Conservation (phyloP, 208 protist genomes). For the Trypanosoma avium region DNA sequence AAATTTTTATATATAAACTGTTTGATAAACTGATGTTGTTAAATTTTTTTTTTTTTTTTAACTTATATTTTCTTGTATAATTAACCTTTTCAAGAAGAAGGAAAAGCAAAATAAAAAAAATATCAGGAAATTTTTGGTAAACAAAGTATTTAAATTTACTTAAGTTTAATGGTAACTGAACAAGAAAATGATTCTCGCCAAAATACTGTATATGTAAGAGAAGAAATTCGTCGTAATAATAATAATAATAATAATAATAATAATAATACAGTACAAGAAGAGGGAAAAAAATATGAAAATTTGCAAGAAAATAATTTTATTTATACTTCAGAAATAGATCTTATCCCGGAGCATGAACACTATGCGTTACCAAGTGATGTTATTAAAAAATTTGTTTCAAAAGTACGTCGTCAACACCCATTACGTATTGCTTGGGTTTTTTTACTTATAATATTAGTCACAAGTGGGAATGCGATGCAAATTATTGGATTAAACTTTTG, state of each 20-base stretch:
- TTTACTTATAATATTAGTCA: constrained; percentile 58
- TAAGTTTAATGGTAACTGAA: not conserved
- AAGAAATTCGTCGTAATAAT: too few species aligned
- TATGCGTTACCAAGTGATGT: not conserved
- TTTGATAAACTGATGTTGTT: too few species aligned
- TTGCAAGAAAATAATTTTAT: not conserved
- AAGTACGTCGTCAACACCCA: constrained; percentile 31
- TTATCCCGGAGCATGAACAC: not conserved
- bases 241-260: too few species aligned
- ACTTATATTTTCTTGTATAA: too few species aligned
- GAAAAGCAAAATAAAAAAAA: too few species aligned
- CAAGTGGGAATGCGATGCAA: constrained; percentile 75
- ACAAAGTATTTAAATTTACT: too few species aligned
- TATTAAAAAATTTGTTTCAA: constrained; percentile 17
- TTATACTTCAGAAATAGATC: not conserved
- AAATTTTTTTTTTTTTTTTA: too few species aligned
- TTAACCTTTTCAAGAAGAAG: too few species aligned
- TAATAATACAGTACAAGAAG: too few species aligned
- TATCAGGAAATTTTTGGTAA: too few species aligned
- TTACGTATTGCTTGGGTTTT: constrained; percentile 46
- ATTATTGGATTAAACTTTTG: constrained; percentile 89
- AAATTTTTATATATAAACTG: too few species aligned
- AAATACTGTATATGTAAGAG: not conserved
- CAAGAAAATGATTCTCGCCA: not conserved
- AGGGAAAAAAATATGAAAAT: not conserved